Evolutionary conservation across 805 yeast genomes (phyloP).

Genomic region (Candida argentea): DNA sequence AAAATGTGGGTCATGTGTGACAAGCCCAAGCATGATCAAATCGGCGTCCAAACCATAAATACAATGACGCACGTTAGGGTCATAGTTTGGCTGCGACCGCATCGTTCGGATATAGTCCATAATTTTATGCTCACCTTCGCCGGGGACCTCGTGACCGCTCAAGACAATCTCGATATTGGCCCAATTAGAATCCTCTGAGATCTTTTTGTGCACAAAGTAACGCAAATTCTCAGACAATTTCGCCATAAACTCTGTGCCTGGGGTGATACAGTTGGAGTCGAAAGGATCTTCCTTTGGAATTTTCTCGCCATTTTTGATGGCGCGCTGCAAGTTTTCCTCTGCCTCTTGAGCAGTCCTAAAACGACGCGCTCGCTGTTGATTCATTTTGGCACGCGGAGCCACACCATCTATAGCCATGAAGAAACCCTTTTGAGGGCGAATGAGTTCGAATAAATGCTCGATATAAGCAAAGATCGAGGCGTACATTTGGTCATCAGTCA

Average conservation of each 20-base stretch:
- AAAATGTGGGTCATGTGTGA: constrained; percentile 93
- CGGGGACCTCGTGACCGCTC: constrained; percentile 95
- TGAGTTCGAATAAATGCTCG: constrained; percentile 82
- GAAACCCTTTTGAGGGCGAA: constrained; percentile 76
- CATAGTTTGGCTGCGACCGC: constrained; percentile 63
- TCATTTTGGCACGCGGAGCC: constrained; percentile 98
- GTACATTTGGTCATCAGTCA: constrained; percentile 87
- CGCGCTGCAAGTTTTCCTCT: constrained; percentile 65
- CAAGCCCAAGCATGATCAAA: constrained; percentile 84
- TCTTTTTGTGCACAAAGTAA: constrained; percentile 81
- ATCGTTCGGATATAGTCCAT: constrained; percentile 82
- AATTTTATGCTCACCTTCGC: constrained; percentile 97
- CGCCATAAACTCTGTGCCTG: constrained; percentile 96
- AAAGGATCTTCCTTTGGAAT: constrained; percentile 79
- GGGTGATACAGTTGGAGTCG: constrained; percentile 89
- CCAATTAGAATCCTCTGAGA: constrained; percentile 83
- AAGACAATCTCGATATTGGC: constrained; percentile 63
- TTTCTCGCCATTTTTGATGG: constrained; percentile 60
- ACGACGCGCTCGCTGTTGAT: constrained; percentile 93
- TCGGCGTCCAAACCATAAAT: constrained; percentile 95
- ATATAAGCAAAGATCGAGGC: constrained; percentile 89
- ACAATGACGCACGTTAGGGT: constrained; percentile 84
- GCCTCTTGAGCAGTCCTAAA: constrained; percentile 92
- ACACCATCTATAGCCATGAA: constrained; percentile 99
- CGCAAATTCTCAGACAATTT: constrained; percentile 72